Conservation (phyloP, 345 rosid species). For the Turnera subulata region DNA sequence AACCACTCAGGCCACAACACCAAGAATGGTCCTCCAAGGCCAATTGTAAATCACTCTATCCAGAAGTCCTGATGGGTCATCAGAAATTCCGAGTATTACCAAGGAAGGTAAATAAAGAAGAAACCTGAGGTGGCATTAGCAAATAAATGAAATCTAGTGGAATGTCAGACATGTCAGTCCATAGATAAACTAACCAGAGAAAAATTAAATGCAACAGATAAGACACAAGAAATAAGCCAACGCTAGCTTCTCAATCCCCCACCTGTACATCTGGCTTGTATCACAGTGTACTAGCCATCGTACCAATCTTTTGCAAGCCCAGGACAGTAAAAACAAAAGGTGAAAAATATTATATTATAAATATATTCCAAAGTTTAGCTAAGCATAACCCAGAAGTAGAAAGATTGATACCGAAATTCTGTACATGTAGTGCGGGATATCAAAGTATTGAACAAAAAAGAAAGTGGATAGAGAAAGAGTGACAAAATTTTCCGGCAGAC, state of each 20-base stretch:
- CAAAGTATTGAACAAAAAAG: not conserved
- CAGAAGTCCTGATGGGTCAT: too few relatives aligned
- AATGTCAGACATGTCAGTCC: constrained; percentile 40
- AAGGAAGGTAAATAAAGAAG: too few relatives aligned
- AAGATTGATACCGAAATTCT: constrained; percentile 23
- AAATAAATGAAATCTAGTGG: constrained; percentile 34
- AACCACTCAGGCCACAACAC: constrained; percentile 1
- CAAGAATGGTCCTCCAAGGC: too few relatives aligned
- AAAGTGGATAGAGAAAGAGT: constrained; percentile 4
- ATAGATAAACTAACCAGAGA: constrained; percentile 16
- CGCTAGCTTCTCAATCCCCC: constrained; percentile 6
- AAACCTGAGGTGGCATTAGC: constrained; percentile 9
- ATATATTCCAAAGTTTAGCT: not conserved
- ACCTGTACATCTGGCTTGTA: not conserved
- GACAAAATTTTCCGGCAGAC: constrained; percentile 57
- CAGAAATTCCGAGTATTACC: too few relatives aligned
- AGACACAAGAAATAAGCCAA: constrained; percentile 27
- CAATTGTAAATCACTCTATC: too few relatives aligned
- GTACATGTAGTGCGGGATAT: constrained; percentile 30
- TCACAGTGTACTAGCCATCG: constrained; percentile 1
- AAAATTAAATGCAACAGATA: constrained; percentile 8
- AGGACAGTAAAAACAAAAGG: not conserved
- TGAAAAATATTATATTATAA: not conserved
- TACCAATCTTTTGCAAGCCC: not conserved
- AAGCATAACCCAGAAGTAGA: constrained; percentile 5